Percentiles rank a stretch among this genome's conserved stretches.
Evolutionary conservation across 140 eudicot genomes (phyloP).

Genomic region (Stevia rebaudiana): DNA sequence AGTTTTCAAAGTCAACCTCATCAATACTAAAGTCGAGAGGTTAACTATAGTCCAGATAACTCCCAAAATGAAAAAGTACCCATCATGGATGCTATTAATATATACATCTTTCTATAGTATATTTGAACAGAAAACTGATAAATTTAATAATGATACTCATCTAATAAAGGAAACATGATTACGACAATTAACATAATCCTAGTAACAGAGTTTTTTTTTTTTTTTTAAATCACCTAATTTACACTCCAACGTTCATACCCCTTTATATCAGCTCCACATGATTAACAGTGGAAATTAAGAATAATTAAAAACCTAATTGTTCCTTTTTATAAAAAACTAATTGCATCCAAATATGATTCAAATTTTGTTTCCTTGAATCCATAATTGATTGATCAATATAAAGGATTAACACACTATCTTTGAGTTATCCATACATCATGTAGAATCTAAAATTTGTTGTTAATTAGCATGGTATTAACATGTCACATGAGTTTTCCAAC

Average conservation of each 20-base stretch:
- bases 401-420: too few relatives aligned
- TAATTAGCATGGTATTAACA: background rate
- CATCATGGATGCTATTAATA: background rate
- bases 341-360: too few relatives aligned
- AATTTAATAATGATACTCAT: background rate
- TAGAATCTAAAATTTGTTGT: background rate
- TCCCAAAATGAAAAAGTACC: background rate
- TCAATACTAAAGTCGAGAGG: background rate
- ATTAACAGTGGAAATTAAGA: too few relatives aligned
- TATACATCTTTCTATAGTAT: background rate
- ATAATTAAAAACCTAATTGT: too few relatives aligned
- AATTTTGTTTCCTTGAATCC: too few relatives aligned
- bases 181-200: background rate
- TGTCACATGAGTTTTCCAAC: background rate
- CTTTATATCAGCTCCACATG: too few relatives aligned
- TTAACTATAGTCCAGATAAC: background rate
- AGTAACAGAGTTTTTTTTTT: too few relatives aligned
- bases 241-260: too few relatives aligned
- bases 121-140: background rate
- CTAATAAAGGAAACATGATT: background rate
- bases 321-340: too few relatives aligned
- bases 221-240: too few relatives aligned
- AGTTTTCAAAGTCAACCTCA: constrained; percentile 14
- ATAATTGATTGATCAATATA: too few relatives aligned
- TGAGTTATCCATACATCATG: too few relatives aligned